phyloP scores from a whole-genome alignment of 129 eudicot species.

The Saposhnikovia divaricata region DNA sequence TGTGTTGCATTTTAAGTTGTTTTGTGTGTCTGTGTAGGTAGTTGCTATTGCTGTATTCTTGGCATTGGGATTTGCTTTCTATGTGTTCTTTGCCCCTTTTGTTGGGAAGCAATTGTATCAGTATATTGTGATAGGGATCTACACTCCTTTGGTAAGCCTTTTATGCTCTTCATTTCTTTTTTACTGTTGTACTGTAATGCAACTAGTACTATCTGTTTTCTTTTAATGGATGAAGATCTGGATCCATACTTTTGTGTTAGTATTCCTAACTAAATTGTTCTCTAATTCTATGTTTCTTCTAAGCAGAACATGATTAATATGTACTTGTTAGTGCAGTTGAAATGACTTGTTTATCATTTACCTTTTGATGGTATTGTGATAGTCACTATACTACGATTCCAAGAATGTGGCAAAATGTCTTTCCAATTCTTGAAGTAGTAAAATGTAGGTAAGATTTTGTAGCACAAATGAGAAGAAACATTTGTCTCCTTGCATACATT shows the following conservation, averaged over 20 bases:
- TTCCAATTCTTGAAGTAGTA: neutral
- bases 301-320: neutral
- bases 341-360: neutral
- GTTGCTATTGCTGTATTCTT: slow-evolving; percentile 94
- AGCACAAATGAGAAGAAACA: neutral
- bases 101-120: slow-evolving; percentile 86
- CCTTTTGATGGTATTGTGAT: slow-evolving; percentile 7
- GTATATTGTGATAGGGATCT: slow-evolving; percentile 89
- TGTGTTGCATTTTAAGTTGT: neutral
- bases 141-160: slow-evolving; percentile 93
- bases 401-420: neutral
- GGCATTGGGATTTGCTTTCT: slow-evolving; percentile 98
- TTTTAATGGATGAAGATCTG: slow-evolving; percentile 18
- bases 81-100: slow-evolving; percentile 99
- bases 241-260: slow-evolving; percentile 40
- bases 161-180: neutral
- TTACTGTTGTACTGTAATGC: neutral
- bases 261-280: slow-evolving; percentile 14
- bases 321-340: slow-evolving; percentile 13
- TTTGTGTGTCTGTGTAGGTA: slow-evolving; percentile 45
- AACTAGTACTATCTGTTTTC: neutral
- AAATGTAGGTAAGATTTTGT: neutral
- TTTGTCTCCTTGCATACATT: neutral
- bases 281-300: slow-evolving; percentile 1
- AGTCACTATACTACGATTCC: slow-evolving; percentile 13